A percentile compares a stretch with the other conserved stretches of the same genome.
phyloP scores from a whole-genome alignment of 2,329 filamentous ascomycete species.

The Botrytis sinoallii region DNA sequence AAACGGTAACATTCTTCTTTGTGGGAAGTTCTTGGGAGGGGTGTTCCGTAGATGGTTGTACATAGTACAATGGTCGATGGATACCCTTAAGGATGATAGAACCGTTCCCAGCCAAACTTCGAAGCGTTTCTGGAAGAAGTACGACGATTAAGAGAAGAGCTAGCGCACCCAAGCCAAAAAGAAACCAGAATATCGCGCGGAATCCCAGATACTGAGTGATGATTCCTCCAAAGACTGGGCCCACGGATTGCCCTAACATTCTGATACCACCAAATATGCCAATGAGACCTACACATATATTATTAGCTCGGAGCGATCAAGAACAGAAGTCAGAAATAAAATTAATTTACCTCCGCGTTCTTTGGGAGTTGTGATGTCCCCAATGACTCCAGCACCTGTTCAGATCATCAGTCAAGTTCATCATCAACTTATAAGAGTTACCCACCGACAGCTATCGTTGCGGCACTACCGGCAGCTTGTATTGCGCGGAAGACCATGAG shows the following conservation, averaged over 20 bases:
- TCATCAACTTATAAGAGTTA: conserved; percentile 39
- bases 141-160: conserved; percentile 39
- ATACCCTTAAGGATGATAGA: conserved; percentile 36
- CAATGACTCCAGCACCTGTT: conserved; percentile 15
- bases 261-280: conserved; percentile 26
- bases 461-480: conserved; percentile 47
- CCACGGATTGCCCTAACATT: conserved; percentile 34
- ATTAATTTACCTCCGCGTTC: neutral
- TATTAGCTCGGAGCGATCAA: neutral
- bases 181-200: conserved; percentile 50
- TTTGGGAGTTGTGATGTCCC: conserved; percentile 10
- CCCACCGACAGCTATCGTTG: conserved; percentile 47
- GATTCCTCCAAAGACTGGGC: conserved; percentile 49
- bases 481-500: conserved; percentile 47
- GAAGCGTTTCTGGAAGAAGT: conserved; percentile 30
- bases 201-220: conserved; percentile 46
- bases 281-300: neutral
- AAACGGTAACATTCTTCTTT: conserved; percentile 36
- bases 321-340: neutral
- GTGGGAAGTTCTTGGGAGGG: conserved; percentile 28
- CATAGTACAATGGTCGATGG: conserved; percentile 42
- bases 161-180: conserved; percentile 39
- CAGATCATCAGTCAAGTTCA: neutral
- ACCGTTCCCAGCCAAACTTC: conserved; percentile 31
- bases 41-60: neutral